Conservation (phyloP, 2,329 filamentous ascomycete genomes). For the Leptographium wingfieldii region DNA sequence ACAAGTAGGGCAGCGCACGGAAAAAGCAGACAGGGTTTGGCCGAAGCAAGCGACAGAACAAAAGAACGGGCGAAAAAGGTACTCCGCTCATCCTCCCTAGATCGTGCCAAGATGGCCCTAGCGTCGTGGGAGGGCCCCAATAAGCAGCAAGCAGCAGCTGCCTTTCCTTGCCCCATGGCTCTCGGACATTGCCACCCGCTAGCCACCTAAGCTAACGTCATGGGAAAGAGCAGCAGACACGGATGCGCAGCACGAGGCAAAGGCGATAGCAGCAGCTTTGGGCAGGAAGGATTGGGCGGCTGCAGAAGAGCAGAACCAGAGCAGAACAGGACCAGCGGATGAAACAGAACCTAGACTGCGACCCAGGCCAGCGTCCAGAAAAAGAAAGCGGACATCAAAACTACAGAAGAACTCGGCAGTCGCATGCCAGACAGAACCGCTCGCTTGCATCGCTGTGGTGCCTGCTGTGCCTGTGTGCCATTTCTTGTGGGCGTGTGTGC, state of each 20-base stretch:
- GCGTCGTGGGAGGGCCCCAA: background rate
- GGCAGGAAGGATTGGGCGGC: background rate
- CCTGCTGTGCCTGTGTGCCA: background rate
- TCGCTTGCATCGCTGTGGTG: background rate
- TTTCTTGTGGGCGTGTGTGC: background rate
- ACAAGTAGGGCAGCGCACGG: background rate
- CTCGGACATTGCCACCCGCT: background rate
- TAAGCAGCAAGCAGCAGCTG: background rate
- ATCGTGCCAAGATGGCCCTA: constrained; percentile 1
- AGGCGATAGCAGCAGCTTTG: background rate
- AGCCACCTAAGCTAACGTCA: background rate
- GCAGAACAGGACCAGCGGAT: too few relatives aligned
- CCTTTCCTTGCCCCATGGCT: background rate
- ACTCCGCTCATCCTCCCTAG: background rate
- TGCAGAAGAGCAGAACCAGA: too few relatives aligned
- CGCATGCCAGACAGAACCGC: background rate
- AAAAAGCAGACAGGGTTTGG: background rate
- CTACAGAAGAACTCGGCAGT: background rate
- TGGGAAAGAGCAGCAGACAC: background rate
- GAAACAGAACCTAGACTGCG: too few relatives aligned
- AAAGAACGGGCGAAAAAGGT: background rate
- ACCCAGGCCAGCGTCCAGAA: too few relatives aligned
- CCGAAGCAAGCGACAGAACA: background rate
- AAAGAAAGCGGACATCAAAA: background rate
- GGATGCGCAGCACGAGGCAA: background rate